phyloP scores from a whole-genome alignment of 352 stramenopile genomes.

The Pythium biforme region DNA sequence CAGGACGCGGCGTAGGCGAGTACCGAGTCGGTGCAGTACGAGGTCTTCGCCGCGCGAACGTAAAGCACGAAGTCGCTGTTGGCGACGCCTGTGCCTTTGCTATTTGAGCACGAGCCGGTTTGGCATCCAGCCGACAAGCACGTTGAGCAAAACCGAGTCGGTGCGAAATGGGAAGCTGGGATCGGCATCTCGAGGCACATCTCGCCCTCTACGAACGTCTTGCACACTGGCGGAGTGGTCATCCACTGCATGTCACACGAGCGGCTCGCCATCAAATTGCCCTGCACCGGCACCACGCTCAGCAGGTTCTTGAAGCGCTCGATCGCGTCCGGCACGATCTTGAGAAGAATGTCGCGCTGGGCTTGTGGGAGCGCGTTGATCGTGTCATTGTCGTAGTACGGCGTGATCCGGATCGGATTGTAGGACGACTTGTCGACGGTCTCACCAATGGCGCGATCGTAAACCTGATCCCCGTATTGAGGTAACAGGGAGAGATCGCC shows the following conservation, averaged over 20 bases:
- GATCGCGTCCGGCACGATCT: constrained; percentile 71
- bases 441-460: constrained; percentile 37
- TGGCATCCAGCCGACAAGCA: constrained; percentile 44
- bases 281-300: constrained; percentile 60
- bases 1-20: constrained; percentile 79
- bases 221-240: constrained; percentile 55
- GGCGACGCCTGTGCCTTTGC: constrained; percentile 32
- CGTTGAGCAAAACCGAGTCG: constrained; percentile 40
- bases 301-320: constrained; percentile 48
- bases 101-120: constrained; percentile 40
- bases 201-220: constrained; percentile 49
- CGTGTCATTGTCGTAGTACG: constrained; percentile 61
- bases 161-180: constrained; percentile 55
- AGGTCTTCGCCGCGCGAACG: constrained; percentile 46
- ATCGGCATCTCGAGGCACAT: constrained; percentile 77
- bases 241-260: constrained; percentile 57
- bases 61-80: constrained; percentile 76
- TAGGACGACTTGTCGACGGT: constrained; percentile 28
- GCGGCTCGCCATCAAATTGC: constrained; percentile 58
- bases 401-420: constrained; percentile 57
- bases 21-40: constrained; percentile 47
- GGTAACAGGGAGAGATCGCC: constrained; percentile 8
- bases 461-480: constrained; percentile 29
- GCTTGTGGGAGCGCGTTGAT: constrained; percentile 34
- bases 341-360: constrained; percentile 41